Evolutionary conservation across 2,329 filamentous ascomycete species (phyloP).

Genomic region (Hymenoscyphus repandus): DNA sequence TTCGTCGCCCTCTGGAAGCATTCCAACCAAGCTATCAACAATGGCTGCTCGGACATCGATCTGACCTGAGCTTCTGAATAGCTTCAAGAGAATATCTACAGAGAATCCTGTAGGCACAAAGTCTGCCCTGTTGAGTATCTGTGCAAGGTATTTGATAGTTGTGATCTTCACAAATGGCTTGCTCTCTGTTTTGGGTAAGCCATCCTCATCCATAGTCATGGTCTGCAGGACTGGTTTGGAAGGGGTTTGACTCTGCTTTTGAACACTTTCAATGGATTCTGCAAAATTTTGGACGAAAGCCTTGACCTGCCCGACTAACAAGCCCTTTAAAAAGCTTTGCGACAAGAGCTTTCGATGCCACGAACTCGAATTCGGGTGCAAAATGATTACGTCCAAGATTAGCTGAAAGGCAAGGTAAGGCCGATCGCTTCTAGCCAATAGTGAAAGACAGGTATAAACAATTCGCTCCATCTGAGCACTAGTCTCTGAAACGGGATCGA

Average conservation of each 20-base stretch:
- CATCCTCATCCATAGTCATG: too few relatives aligned
- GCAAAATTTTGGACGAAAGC: background rate
- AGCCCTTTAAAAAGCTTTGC: background rate
- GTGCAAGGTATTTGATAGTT: constrained; percentile 4
- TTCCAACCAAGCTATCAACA: background rate
- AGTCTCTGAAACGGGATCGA: background rate
- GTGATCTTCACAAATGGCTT: background rate
- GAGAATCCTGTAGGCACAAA: background rate
- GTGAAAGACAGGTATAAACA: background rate
- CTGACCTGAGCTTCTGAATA: background rate
- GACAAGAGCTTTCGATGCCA: constrained; percentile 1
- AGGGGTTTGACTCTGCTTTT: background rate
- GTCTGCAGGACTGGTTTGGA: too few relatives aligned
- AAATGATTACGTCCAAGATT: background rate
- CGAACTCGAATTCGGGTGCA: background rate
- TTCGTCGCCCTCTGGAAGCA: background rate
- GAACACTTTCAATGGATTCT: background rate
- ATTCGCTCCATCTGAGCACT: background rate
- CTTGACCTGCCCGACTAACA: background rate
- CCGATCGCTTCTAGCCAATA: background rate
- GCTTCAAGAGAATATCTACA: background rate
- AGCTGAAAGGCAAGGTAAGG: background rate
- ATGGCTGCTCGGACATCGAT: background rate
- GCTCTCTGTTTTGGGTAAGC: background rate
- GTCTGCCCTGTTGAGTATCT: background rate